Conservation (phyloP, 2,329 filamentous ascomycete species). For the Ilyonectria destructans region DNA sequence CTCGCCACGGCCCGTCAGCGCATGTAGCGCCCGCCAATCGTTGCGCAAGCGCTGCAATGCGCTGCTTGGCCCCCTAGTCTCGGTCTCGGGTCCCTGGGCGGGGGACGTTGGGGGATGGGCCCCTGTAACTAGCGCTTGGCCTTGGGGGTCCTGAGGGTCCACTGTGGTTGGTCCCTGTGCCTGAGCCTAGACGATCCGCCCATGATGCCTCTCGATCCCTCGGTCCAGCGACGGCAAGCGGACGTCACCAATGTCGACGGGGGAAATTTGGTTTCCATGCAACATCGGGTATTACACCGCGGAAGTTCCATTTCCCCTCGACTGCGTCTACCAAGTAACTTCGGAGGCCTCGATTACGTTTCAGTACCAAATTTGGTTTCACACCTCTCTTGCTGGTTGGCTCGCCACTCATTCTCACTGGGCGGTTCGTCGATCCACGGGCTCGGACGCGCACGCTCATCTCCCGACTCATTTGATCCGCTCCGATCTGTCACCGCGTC, state of each 20-base stretch:
- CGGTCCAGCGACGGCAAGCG: neutral
- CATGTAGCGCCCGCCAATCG: constrained; percentile 29
- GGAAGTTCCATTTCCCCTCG: neutral
- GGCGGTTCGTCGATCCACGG: neutral
- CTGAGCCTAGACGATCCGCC: constrained; percentile 22
- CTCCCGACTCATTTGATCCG: constrained; percentile 24
- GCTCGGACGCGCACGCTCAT: constrained; percentile 11
- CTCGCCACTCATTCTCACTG: neutral
- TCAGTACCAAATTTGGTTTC: neutral
- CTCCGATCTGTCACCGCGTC: constrained; percentile 20
- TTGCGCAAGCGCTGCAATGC: constrained; percentile 12
- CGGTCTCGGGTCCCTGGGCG: too few species aligned
- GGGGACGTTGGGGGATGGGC: constrained; percentile 4
- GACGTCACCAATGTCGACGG: constrained; percentile 10
- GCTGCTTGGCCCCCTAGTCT: too few species aligned
- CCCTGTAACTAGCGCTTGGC: neutral
- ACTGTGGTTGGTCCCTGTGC: constrained; percentile 24
- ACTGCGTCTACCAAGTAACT: neutral
- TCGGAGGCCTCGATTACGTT: constrained; percentile 15
- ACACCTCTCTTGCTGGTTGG: neutral
- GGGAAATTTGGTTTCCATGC: constrained; percentile 9
- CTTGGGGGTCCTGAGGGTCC: neutral
- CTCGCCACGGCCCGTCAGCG: constrained; percentile 30
- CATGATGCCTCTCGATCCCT: constrained; percentile 4
- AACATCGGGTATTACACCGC: neutral